Conservation (phyloP, 352 stramenopile species). For the Phytophthora pini region DNA sequence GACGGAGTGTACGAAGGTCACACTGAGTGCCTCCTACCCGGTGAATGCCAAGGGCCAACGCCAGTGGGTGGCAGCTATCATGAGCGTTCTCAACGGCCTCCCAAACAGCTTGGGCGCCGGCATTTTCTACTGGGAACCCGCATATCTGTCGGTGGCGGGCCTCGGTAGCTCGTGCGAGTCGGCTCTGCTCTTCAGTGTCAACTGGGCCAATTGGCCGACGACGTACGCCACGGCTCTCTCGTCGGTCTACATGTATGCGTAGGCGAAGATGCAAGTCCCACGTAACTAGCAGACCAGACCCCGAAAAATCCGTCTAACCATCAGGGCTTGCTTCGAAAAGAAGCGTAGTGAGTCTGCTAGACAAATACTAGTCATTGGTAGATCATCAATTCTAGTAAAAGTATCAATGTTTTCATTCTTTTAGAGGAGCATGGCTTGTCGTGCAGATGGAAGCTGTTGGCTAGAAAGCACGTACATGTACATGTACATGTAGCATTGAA, state of each 20-base stretch:
- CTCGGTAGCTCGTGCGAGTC: constrained; percentile 38
- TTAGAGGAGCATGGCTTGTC: no score
- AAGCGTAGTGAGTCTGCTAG: not conserved
- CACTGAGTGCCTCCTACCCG: constrained; percentile 33
- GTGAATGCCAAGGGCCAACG: constrained; percentile 33
- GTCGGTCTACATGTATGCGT: constrained; percentile 33
- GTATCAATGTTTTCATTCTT: no score
- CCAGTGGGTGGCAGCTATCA: constrained; percentile 36
- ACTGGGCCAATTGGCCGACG: constrained; percentile 30
- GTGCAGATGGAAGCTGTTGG: no score
- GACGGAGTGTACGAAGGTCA: constrained; percentile 30
- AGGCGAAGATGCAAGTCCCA: not conserved
- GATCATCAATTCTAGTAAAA: no score
- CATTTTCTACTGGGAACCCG: constrained; percentile 48
- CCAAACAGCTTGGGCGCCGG: constrained; percentile 31
- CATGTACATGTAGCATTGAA: no score
- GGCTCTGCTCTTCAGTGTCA: constrained; percentile 39
- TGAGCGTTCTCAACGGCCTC: constrained; percentile 27
- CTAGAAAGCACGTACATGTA: no score
- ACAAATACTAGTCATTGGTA: no score
- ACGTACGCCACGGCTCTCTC: constrained; percentile 35
- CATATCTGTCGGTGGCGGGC: constrained; percentile 26
- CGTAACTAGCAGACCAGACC: constrained; percentile 2
- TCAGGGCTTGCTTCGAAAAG: not conserved
- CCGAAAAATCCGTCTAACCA: not conserved